These are phyloP conservation scores for Spathaspora hagerdaliae DNA, from an alignment of 805 yeast species.

Conservation along the genomic window DNA sequence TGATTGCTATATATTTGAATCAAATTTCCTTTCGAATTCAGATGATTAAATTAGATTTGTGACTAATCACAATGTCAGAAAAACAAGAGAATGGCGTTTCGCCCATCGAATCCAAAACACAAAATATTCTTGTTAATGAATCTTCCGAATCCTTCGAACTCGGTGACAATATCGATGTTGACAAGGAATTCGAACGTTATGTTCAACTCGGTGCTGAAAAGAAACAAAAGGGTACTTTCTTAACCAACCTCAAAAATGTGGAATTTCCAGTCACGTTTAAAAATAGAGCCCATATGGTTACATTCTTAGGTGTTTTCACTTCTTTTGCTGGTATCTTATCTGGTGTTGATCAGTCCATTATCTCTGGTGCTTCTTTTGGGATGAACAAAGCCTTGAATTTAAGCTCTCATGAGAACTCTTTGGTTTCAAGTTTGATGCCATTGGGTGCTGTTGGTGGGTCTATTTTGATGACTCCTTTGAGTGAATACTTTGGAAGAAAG, in stretches of 20 bases:
- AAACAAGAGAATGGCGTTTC: not conserved
- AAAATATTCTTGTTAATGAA: not conserved
- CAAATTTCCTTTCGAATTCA: too few relatives aligned
- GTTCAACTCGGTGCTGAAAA: constrained; percentile 27
- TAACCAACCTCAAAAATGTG: constrained; percentile 32
- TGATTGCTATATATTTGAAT: too few relatives aligned
- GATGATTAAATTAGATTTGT: too few relatives aligned
- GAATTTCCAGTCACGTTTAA: constrained; percentile 41
- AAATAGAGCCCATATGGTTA: constrained; percentile 44
- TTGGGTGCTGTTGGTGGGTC: constrained; percentile 66
- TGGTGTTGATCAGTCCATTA: constrained; percentile 65
- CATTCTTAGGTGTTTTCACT: constrained; percentile 52
- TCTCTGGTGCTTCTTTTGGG: constrained; percentile 58
- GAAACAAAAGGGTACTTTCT: constrained; percentile 22
- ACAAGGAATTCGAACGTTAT: constrained; percentile 29
- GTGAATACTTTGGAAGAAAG: constrained; percentile 54
- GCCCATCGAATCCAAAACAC: not conserved
- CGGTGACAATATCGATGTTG: constrained; percentile 26
- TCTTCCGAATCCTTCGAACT: not conserved
- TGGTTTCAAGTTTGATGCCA: constrained; percentile 60
- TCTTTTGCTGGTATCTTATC: constrained; percentile 63
- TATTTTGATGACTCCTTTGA: constrained; percentile 54
- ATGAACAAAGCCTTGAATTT: constrained; percentile 44
- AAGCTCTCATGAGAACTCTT: constrained; percentile 41
- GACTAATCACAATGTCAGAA: not conserved